Base-by-base conservation (phyloP, 768 basidiomycete genomes). In the Amanita polypyramis region DNA sequence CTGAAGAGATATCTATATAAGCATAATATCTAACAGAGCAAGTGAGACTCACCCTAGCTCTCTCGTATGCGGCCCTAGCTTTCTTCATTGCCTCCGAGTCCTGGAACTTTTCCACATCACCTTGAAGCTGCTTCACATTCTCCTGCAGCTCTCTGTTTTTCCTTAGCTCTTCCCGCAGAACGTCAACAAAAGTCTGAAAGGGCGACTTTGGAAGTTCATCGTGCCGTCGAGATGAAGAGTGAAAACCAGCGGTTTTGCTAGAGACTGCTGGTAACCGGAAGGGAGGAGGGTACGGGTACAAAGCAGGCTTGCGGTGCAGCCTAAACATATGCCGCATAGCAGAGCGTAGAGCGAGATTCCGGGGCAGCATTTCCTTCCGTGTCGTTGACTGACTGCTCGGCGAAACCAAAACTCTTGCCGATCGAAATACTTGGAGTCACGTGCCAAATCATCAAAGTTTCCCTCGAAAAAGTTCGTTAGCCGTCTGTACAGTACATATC, bases 141-240 rank as follows among this genome's bases (percentile, higher is more conserved):
- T 98, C 94, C 68, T 95, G 91, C 43, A 96, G 73, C 62, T 95
- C 94, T 54, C 92, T 70, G 61, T 90, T 95, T 74, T 97, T 98
- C 62, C 79, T 74, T 38, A 99, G 67, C 67, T 99, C 96, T 45
- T 96, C 93, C 55, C 77, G 80, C 38, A 99, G 70, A 15, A 94
- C 92, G 29, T 98, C 88, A 6, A 97, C 92, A 55, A 99, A 99
- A 2, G 92, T 92, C 64, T 89, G 85, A 60, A 96, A 97, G 0
- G 96, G 96, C 3, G 92, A 96, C 62, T 88, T 90, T 3, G 87
- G 86, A 3, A 76, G 62, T 56, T 90, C 86, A 54, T 81, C 68
- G 35, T 63, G 70, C 25, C 73, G 70, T 37, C 73, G 69, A 33
- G 82, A 68, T 23, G 86, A 83, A 23, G 85, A 74, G 58, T 87